Percentiles rank a stretch among this genome's conserved stretches.
Conservation (phyloP, 805 yeast genomes). For the Lipomyces chichibuensis region DNA sequence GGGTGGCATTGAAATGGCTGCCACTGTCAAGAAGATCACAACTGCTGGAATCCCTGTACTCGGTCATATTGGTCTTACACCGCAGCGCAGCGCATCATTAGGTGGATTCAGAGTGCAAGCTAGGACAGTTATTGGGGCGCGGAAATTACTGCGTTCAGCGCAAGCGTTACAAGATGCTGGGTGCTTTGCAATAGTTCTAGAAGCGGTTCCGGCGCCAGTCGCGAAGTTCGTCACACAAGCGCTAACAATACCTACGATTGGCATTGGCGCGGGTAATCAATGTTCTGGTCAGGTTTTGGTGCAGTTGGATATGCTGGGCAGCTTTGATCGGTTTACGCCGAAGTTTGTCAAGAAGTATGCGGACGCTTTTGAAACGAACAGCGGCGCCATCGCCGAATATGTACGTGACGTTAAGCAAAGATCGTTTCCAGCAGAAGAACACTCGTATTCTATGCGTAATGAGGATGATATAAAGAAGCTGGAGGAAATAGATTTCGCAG, state of each 20-base stretch:
- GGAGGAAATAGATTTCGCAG: background rate
- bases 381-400: conserved; percentile 58
- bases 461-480: conserved; percentile 57
- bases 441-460: conserved; percentile 70
- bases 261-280: conserved; percentile 89
- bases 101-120: conserved; percentile 95
- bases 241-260: conserved; percentile 78
- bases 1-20: conserved; percentile 66
- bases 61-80: conserved; percentile 92
- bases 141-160: conserved; percentile 66
- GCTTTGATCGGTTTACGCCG: conserved; percentile 55
- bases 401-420: conserved; percentile 58
- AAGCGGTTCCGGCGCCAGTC: conserved; percentile 79
- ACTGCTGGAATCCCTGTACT: conserved; percentile 81
- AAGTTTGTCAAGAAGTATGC: conserved; percentile 78
- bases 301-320: conserved; percentile 78
- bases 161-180: conserved; percentile 72
- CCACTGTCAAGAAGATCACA: conserved; percentile 59
- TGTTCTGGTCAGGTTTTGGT: conserved; percentile 92
- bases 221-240: conserved; percentile 65
- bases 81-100: conserved; percentile 74
- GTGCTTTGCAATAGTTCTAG: conserved; percentile 72
- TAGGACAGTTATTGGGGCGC: conserved; percentile 55
- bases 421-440: conserved; percentile 65
- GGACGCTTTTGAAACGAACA: conserved; percentile 54